A percentile compares a stretch with the other conserved stretches of the same genome.
These are phyloP conservation scores for Rhamnella rubrinervis DNA, from an alignment of 331 rosid species.

Conservation along the genomic window DNA sequence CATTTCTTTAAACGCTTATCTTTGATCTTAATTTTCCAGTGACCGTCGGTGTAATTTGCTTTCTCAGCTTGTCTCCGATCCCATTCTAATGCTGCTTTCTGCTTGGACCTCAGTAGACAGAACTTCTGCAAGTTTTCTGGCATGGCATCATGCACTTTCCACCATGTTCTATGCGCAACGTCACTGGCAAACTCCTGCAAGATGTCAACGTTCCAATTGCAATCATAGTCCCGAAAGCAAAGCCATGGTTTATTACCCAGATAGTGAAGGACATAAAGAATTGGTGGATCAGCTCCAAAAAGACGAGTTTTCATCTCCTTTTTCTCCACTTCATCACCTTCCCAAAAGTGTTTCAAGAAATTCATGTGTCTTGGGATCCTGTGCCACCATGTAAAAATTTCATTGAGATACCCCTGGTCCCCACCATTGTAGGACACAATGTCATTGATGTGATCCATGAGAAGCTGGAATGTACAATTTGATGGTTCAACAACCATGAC, in stretches of 20 bases:
- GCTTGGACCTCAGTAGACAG: constrained; percentile 85
- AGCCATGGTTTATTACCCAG: constrained; percentile 84
- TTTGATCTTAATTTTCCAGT: constrained; percentile 79
- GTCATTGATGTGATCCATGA: constrained; percentile 83
- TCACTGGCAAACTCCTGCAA: constrained; percentile 80
- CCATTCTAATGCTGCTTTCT: constrained; percentile 87
- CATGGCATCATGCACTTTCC: constrained; percentile 91
- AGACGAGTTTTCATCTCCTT: constrained; percentile 68
- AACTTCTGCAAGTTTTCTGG: constrained; percentile 64
- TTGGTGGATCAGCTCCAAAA: constrained; percentile 76
- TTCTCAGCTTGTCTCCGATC: constrained; percentile 83
- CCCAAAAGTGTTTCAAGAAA: constrained; percentile 91
- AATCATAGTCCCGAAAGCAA: constrained; percentile 90
- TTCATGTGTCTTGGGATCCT: constrained; percentile 89
- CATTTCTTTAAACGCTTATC: constrained; percentile 65
- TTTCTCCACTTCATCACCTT: constrained; percentile 75
- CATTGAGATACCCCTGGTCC: constrained; percentile 86
- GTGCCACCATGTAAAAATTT: constrained; percentile 94
- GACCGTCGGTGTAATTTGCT: constrained; percentile 73
- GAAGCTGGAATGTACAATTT: constrained; percentile 75
- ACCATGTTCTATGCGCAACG: constrained; percentile 82
- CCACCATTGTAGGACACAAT: constrained; percentile 88
- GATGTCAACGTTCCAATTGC: constrained; percentile 87
- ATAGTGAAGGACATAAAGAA: constrained; percentile 81
- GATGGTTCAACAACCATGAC: constrained; percentile 93